Evolutionary conservation across 129 eudicot genomes (phyloP).

Genomic region (Mikania micrantha): DNA sequence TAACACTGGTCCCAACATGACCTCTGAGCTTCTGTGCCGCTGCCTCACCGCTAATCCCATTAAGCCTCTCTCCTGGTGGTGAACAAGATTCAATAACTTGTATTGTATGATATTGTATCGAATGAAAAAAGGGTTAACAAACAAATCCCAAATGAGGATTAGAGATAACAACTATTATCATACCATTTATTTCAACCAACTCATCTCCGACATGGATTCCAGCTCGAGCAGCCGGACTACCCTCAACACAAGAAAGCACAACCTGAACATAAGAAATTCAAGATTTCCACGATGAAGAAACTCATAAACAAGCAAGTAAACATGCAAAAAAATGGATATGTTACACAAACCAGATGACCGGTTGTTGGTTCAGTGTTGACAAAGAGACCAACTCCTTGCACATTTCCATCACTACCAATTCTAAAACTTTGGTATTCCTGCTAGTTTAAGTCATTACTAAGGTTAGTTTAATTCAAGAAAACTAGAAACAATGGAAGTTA

Average conservation of each 20-base stretch:
- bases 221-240: conserved; percentile 98
- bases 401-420: conserved; percentile 93
- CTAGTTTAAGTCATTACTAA: conserved; percentile 6
- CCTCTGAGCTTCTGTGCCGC: conserved; percentile 98
- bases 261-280: conserved; percentile 41
- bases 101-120: not conserved
- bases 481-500: not conserved
- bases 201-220: conserved; percentile 97
- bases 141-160: not conserved
- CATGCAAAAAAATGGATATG: not conserved
- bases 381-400: conserved; percentile 94
- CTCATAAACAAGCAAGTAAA: not conserved
- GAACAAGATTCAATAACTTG: conserved; percentile 8
- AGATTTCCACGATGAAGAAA: not conserved
- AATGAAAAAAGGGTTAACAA: conserved; percentile 5
- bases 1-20: conserved; percentile 85
- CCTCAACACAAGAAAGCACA: conserved; percentile 80
- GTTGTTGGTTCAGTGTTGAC: conserved; percentile 71
- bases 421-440: conserved; percentile 95
- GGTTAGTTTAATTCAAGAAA: not conserved
- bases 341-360: conserved; percentile 70
- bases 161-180: not conserved
- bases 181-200: conserved; percentile 83
- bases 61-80: conserved; percentile 67
- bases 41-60: conserved; percentile 81